Evolutionary conservation across 306 rosid genomes (phyloP).

Genomic region (Delonix regia): DNA sequence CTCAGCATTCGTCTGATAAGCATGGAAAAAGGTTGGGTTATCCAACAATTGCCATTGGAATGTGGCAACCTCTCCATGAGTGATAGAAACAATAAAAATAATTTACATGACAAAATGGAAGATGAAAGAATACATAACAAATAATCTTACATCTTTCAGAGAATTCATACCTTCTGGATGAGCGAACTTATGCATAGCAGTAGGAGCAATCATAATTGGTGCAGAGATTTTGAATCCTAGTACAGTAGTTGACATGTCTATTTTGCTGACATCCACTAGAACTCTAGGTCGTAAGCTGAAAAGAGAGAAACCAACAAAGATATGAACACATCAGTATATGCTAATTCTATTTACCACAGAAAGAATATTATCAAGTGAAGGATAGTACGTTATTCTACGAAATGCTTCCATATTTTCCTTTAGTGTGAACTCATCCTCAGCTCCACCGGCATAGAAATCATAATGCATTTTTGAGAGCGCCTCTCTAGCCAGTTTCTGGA

Average conservation of each 20-base stretch:
- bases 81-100: not conserved
- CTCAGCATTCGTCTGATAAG: too few species aligned
- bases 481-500: constrained; percentile 60
- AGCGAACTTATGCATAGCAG: constrained; percentile 57
- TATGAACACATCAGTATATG: not conserved
- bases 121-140: not conserved
- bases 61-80: constrained; percentile 68
- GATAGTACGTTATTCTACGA: constrained; percentile 53
- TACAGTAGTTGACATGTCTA: constrained; percentile 58
- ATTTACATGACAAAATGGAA: not conserved
- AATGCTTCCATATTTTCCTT: constrained; percentile 65
- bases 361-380: constrained; percentile 7
- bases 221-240: constrained; percentile 59
- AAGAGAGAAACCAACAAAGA: constrained; percentile 31
- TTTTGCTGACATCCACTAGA: constrained; percentile 70
- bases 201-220: constrained; percentile 69
- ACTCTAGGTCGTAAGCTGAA: constrained; percentile 66
- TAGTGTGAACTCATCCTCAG: constrained; percentile 62
- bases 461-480: constrained; percentile 66
- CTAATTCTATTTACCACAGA: not conserved
- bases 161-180: constrained; percentile 58
- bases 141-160: not conserved
- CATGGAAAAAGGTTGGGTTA: too few species aligned
- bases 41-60: too few species aligned
- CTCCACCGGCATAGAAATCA: constrained; percentile 67